A percentile compares a stretch with the other conserved stretches of the same genome.
These are phyloP conservation scores for Rhodotorula sp. DNA, from an alignment of 1,284 basidiomycete genomes.

Conservation along the genomic window DNA sequence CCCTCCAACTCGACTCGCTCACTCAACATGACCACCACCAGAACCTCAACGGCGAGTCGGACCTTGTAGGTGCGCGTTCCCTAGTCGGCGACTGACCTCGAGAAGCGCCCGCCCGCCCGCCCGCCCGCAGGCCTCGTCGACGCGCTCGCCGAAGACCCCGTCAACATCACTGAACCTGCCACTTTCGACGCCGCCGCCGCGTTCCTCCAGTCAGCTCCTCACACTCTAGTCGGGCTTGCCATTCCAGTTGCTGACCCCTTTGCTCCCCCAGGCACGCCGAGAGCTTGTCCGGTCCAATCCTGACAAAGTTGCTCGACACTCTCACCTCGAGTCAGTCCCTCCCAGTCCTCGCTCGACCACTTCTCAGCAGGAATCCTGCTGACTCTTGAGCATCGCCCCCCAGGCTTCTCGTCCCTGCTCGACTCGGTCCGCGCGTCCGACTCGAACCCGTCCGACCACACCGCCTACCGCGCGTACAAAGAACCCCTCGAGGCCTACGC, in stretches of 20 bases:
- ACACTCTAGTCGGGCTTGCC: neutral
- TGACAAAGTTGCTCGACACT: conserved; percentile 75
- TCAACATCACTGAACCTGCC: conserved; percentile 62
- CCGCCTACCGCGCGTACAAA: conserved; percentile 67
- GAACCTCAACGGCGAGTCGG: conserved; percentile 23
- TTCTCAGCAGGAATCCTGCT: too few species aligned
- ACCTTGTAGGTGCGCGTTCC: too few species aligned
- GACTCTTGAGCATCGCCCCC: too few species aligned
- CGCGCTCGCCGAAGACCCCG: conserved; percentile 67
- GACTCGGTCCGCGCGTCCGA: conserved; percentile 67
- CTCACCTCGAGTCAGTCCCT: conserved; percentile 51
- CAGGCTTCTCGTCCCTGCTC: conserved; percentile 64
- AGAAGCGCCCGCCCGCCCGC: too few species aligned
- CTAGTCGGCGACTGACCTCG: too few species aligned
- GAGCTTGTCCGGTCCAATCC: conserved; percentile 59
- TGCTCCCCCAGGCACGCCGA: conserved; percentile 54
- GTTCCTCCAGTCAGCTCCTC: conserved; percentile 1
- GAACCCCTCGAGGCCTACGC: conserved; percentile 78
- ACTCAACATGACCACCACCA: conserved; percentile 14
- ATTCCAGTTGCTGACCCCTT: neutral
- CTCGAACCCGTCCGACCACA: conserved; percentile 61
- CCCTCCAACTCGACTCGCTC: conserved; percentile 17
- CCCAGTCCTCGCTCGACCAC: too few species aligned
- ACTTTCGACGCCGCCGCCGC: conserved; percentile 59
- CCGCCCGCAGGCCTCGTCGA: conserved; percentile 64